Evolutionary conservation across 2,329 filamentous ascomycete genomes (phyloP).

Genomic region (Cladorrhinum sp.): DNA sequence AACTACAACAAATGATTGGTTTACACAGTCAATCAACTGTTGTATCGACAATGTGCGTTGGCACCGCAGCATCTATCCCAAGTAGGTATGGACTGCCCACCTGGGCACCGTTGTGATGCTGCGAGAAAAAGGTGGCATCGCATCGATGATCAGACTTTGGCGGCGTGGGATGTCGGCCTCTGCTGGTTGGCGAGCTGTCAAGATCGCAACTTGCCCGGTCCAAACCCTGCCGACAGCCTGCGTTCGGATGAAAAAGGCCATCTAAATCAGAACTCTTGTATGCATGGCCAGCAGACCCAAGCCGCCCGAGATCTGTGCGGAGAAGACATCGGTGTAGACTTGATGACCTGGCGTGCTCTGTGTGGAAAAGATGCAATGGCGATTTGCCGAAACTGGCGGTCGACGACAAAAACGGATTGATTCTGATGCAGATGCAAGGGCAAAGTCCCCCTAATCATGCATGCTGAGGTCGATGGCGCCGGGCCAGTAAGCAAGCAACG

Average conservation of each 20-base stretch:
- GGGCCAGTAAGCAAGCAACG: background rate
- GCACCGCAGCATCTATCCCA: background rate
- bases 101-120: too few relatives aligned
- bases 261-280: background rate
- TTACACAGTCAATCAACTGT: background rate
- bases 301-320: background rate
- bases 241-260: background rate
- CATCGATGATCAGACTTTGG: background rate
- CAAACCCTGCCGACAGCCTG: background rate
- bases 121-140: background rate
- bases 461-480: constrained; percentile 1
- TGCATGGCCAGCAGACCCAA: background rate
- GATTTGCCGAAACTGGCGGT: background rate
- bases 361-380: background rate
- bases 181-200: background rate
- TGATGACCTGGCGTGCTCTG: background rate
- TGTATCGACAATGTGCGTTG: background rate
- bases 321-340: background rate
- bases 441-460: constrained; percentile 5
- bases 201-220: background rate
- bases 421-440: constrained; percentile 3
- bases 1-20: background rate
- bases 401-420: background rate
- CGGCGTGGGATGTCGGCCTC: background rate
- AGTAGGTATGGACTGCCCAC: too few relatives aligned